phyloP scores from a whole-genome alignment of 306 rosid genomes.

The Abrus pulchellus region DNA sequence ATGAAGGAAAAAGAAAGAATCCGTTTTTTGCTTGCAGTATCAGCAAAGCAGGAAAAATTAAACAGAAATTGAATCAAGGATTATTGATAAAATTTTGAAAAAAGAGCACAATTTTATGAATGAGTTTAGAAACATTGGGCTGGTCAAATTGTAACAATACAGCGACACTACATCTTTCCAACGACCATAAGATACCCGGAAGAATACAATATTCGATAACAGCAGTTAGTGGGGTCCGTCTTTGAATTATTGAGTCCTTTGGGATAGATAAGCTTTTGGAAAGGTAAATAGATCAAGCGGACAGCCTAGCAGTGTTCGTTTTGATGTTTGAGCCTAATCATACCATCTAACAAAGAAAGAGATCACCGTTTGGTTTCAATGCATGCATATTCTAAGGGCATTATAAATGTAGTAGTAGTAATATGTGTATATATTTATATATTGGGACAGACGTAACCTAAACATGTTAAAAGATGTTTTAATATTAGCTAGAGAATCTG shows the following conservation, averaged over 20 bases:
- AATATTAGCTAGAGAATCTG: slow-evolving; percentile 49
- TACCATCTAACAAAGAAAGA: slow-evolving; percentile 48
- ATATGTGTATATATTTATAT: slow-evolving; percentile 28
- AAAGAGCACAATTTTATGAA: background rate
- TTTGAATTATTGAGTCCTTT: slow-evolving; percentile 58
- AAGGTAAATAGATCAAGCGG: slow-evolving; percentile 54
- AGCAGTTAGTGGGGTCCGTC: slow-evolving; percentile 62
- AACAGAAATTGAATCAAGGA: background rate
- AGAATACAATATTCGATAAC: slow-evolving; percentile 44
- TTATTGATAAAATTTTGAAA: background rate
- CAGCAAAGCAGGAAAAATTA: background rate
- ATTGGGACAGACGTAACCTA: slow-evolving; percentile 45
- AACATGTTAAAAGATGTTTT: slow-evolving; percentile 45
- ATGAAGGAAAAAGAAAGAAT: slow-evolving; percentile 25
- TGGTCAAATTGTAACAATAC: slow-evolving; percentile 30
- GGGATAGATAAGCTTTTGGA: slow-evolving; percentile 52
- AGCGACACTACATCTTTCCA: slow-evolving; percentile 22
- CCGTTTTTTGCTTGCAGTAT: background rate
- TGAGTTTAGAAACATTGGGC: background rate
- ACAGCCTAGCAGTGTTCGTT: slow-evolving; percentile 64
- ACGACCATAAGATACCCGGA: slow-evolving; percentile 39
- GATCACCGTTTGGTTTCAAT: slow-evolving; percentile 49
- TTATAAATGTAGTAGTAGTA: slow-evolving; percentile 11
- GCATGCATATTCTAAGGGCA: slow-evolving; percentile 45
- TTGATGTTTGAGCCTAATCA: slow-evolving; percentile 48